Evolutionary conservation across 2,329 filamentous ascomycete species (phyloP).

Genomic region (Curvularia lunata): DNA sequence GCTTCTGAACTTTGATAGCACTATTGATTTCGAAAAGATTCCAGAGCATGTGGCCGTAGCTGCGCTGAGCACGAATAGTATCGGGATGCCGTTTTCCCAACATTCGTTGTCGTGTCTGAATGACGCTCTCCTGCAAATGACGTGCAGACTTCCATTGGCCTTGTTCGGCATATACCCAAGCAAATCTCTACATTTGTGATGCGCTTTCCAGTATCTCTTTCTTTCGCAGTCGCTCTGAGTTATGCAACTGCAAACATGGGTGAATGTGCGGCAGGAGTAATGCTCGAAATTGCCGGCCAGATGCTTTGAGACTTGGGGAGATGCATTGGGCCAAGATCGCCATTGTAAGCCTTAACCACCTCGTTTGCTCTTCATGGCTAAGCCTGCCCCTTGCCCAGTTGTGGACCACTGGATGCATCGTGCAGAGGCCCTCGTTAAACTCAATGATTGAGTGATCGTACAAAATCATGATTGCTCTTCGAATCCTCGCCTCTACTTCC

Average conservation of each 20-base stretch:
- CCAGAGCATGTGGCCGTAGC: background rate
- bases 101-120: no score
- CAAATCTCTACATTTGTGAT: slow-evolving; percentile 27
- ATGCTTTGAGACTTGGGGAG: slow-evolving; percentile 24
- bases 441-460: slow-evolving; percentile 35
- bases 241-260: slow-evolving; percentile 19
- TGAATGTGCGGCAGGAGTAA: slow-evolving; percentile 24
- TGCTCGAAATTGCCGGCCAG: slow-evolving; percentile 29
- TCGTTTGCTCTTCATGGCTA: slow-evolving; percentile 23
- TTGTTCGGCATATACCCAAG: slow-evolving; percentile 28
- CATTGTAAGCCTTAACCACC: slow-evolving; percentile 37
- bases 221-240: slow-evolving; percentile 8
- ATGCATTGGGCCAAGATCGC: slow-evolving; percentile 30
- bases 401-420: slow-evolving; percentile 45
- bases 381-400: slow-evolving; percentile 43
- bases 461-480: slow-evolving; percentile 20
- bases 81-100: background rate
- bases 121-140: no score
- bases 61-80: background rate
- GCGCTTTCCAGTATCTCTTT: slow-evolving; percentile 28
- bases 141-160: background rate
- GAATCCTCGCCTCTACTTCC: slow-evolving; percentile 15
- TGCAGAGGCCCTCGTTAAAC: slow-evolving; percentile 30
- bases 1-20: background rate
- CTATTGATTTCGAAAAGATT: background rate